Conservation (phyloP, 495 filamentous ascomycete genomes). For the Penicillium tannophilum region DNA sequence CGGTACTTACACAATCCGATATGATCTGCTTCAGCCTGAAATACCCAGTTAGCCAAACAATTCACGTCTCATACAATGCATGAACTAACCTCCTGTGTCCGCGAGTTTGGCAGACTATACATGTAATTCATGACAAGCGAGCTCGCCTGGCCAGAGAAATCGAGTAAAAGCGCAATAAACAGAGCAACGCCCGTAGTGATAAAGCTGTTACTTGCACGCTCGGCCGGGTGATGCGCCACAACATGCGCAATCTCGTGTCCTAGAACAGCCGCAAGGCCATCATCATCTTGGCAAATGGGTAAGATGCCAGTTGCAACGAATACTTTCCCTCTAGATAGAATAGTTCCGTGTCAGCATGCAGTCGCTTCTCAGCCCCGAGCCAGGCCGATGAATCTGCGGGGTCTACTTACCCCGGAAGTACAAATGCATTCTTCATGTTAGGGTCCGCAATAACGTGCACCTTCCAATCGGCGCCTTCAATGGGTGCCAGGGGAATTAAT, state of each 20-base stretch:
- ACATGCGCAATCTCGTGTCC: slow-evolving; percentile 97
- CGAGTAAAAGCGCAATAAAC: slow-evolving; percentile 50
- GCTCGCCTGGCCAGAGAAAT: slow-evolving; percentile 48
- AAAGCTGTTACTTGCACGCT: slow-evolving; percentile 69
- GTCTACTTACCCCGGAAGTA: slow-evolving; percentile 68
- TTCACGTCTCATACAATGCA: not conserved
- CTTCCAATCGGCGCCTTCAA: slow-evolving; percentile 72
- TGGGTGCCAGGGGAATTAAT: slow-evolving; percentile 68
- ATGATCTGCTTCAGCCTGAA: slow-evolving; percentile 72
- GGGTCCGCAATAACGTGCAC: slow-evolving; percentile 79
- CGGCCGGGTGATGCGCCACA: slow-evolving; percentile 76
- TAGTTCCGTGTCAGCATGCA: slow-evolving; percentile 11
- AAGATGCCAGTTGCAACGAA: slow-evolving; percentile 90
- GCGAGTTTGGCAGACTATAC: slow-evolving; percentile 67
- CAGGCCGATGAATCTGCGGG: not conserved
- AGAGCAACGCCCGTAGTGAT: slow-evolving; percentile 56
- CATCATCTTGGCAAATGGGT: slow-evolving; percentile 67
- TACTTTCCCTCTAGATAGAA: slow-evolving; percentile 69
- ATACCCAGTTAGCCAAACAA: not conserved
- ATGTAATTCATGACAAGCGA: slow-evolving; percentile 59
- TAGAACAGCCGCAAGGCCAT: slow-evolving; percentile 80
- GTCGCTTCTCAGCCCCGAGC: not conserved
- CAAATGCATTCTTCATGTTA: slow-evolving; percentile 75
- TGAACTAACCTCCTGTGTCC: slow-evolving; percentile 62
- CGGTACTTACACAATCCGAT: slow-evolving; percentile 69